Percentiles rank a stretch among this genome's conserved stretches.
phyloP scores from a whole-genome alignment of 106 monocot genomes.

The Apostasia ramifera region DNA sequence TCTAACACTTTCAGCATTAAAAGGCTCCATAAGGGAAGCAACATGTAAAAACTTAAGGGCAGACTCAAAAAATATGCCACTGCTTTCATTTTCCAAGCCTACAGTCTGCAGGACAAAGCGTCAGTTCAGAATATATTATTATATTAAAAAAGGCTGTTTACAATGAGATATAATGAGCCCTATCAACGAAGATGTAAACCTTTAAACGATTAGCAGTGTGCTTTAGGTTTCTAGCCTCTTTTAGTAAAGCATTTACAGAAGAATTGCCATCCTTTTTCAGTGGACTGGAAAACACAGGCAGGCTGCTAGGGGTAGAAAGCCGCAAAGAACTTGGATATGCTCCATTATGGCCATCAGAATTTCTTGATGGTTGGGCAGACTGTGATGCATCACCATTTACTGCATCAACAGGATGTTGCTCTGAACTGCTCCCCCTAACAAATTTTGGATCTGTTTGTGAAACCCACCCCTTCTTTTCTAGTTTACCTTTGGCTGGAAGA shows the following conservation, averaged over 20 bases:
- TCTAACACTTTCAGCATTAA: slow-evolving; percentile 38
- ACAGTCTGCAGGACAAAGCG: slow-evolving; percentile 42
- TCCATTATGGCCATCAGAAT: slow-evolving; percentile 26
- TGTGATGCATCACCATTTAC: slow-evolving; percentile 20
- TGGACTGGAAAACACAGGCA: slow-evolving; percentile 29
- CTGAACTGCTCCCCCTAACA: slow-evolving; percentile 30
- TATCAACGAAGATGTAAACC: slow-evolving; percentile 5
- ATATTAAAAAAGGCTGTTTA: background rate
- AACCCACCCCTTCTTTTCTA: slow-evolving; percentile 6
- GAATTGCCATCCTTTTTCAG: slow-evolving; percentile 40
- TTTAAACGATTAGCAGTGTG: slow-evolving; percentile 25
- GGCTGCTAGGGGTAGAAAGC: slow-evolving; percentile 35
- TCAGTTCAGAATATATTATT: background rate
- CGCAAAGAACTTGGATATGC: slow-evolving; percentile 15
- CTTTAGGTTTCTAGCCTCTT: slow-evolving; percentile 29
- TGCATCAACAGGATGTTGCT: slow-evolving; percentile 19
- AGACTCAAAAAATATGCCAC: slow-evolving; percentile 71
- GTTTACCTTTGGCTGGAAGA: slow-evolving; percentile 16
- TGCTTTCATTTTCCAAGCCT: slow-evolving; percentile 65
- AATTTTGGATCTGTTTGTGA: slow-evolving; percentile 4
- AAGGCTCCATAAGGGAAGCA: slow-evolving; percentile 66
- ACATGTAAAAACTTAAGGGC: slow-evolving; percentile 79
- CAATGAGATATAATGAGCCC: background rate
- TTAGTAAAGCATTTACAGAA: slow-evolving; percentile 33
- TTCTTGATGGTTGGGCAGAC: slow-evolving; percentile 18